Evolutionary conservation across 2,329 filamentous ascomycete species (phyloP).

Genomic region (Calonectria ilicicola): DNA sequence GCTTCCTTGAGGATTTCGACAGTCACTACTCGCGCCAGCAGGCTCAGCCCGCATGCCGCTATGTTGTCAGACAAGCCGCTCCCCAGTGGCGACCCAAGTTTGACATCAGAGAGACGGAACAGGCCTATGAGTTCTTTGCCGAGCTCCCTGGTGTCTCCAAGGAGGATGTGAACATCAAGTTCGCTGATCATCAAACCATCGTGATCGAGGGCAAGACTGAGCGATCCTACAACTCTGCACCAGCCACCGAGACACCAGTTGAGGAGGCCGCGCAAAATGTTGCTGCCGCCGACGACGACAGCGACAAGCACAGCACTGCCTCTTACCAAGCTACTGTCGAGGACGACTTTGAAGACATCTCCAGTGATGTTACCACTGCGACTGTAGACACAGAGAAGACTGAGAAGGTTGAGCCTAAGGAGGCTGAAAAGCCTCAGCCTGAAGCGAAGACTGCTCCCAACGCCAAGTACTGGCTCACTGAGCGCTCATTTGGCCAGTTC

Average conservation of each 20-base stretch:
- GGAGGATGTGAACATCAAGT: conserved; percentile 81
- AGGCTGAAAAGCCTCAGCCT: not conserved
- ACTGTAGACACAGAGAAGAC: not conserved
- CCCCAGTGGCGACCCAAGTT: conserved; percentile 80
- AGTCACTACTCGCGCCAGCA: conserved; percentile 59
- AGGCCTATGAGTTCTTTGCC: conserved; percentile 81
- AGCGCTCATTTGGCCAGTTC: conserved; percentile 76
- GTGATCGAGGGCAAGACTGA: conserved; percentile 78
- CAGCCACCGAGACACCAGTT: conserved; percentile 59
- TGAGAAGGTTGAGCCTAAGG: not conserved
- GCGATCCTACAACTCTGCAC: conserved; percentile 69
- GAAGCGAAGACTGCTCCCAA: conserved; percentile 50
- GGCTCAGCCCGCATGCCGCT: conserved; percentile 39
- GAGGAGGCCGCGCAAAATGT: conserved; percentile 66
- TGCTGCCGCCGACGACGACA: conserved; percentile 72
- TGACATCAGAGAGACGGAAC: conserved; percentile 78
- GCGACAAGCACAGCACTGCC: conserved; percentile 32
- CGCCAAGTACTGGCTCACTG: conserved; percentile 77
- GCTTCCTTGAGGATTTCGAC: conserved; percentile 73
- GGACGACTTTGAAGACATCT: conserved; percentile 61
- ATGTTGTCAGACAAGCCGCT: conserved; percentile 36
- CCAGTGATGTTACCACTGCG: conserved; percentile 45
- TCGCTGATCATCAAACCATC: conserved; percentile 80
- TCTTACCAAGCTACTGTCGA: conserved; percentile 73
- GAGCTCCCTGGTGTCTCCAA: conserved; percentile 82